phyloP scores from a whole-genome alignment of 2,329 filamentous ascomycete species.

The Aspergillus ibericus region DNA sequence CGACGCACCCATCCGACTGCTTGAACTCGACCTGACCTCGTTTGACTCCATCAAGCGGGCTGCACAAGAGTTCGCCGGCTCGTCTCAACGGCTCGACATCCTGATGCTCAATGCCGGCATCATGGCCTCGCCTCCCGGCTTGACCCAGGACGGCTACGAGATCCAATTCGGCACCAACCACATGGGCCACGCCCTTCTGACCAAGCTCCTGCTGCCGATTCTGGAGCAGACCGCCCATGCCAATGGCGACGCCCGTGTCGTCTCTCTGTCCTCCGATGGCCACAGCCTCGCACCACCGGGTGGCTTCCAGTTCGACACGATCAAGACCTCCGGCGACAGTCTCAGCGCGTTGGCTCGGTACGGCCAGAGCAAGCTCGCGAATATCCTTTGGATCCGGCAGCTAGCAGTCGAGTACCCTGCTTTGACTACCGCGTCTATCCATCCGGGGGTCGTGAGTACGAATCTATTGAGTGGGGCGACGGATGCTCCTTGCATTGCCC shows the following conservation, averaged over 20 bases:
- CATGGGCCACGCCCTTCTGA: conserved; percentile 52
- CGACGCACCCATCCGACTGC: not conserved
- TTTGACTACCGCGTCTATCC: conserved; percentile 47
- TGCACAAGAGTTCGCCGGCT: conserved; percentile 31
- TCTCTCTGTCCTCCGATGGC: conserved; percentile 39
- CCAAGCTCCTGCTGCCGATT: conserved; percentile 46
- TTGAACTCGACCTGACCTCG: conserved; percentile 41
- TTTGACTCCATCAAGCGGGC: conserved; percentile 46
- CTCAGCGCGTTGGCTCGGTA: conserved; percentile 43
- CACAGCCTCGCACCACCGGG: not conserved
- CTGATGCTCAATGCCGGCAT: conserved; percentile 52
- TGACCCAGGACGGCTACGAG: conserved; percentile 52
- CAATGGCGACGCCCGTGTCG: conserved; percentile 47
- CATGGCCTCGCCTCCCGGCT: conserved; percentile 32
- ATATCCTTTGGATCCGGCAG: conserved; percentile 48
- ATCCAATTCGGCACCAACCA: conserved; percentile 54
- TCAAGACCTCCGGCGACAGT: not conserved
- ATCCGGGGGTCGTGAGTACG: conserved; percentile 52
- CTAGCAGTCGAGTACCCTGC: conserved; percentile 47
- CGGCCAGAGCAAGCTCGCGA: conserved; percentile 52
- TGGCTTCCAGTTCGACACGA: conserved; percentile 1
- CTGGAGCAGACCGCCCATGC: conserved; percentile 42
- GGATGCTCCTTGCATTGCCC: not conserved
- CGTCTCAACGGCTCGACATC: conserved; percentile 37
- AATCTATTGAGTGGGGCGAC: conserved; percentile 14